Evolutionary conservation across 352 stramenopile species (phyloP).

Genomic region (Globisporangium paddicum): DNA sequence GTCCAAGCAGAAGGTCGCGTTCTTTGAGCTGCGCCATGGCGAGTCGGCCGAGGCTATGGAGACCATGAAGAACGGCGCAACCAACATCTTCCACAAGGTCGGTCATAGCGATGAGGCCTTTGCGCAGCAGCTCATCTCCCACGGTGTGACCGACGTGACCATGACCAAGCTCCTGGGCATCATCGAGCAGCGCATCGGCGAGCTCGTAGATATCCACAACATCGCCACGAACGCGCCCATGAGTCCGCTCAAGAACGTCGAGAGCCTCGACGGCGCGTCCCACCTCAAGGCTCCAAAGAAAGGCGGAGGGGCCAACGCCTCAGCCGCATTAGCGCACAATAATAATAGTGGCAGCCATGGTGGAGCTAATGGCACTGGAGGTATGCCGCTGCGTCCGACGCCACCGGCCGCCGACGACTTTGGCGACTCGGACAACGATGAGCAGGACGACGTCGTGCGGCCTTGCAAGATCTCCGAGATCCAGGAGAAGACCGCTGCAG

Average conservation of each 20-base stretch:
- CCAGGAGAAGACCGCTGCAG: constrained; percentile 69
- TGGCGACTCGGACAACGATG: constrained; percentile 66
- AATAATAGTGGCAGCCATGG: constrained; percentile 1
- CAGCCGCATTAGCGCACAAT: constrained; percentile 21
- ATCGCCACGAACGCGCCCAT: constrained; percentile 57
- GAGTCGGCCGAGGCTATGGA: constrained; percentile 63
- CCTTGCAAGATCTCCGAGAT: constrained; percentile 75
- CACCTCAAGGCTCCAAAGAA: constrained; percentile 18
- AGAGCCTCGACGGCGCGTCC: constrained; percentile 3
- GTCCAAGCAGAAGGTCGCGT: constrained; percentile 67
- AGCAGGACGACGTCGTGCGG: constrained; percentile 59
- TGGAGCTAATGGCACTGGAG: constrained; percentile 9
- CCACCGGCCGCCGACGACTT: constrained; percentile 70
- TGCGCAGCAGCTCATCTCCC: constrained; percentile 52
- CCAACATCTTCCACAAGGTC: constrained; percentile 83
- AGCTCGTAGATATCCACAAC: constrained; percentile 86
- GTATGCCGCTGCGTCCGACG: constrained; percentile 30
- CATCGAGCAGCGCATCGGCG: constrained; percentile 80
- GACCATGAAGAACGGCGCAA: constrained; percentile 63
- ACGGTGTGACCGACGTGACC: constrained; percentile 77
- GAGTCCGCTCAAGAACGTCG: constrained; percentile 18
- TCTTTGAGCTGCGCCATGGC: constrained; percentile 57
- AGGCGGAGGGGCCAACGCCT: constrained; percentile 6
- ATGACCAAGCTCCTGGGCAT: constrained; percentile 77
- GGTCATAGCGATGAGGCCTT: constrained; percentile 73